phyloP scores from a whole-genome alignment of 768 basidiomycete species.

The Filobasidium floriforme region DNA sequence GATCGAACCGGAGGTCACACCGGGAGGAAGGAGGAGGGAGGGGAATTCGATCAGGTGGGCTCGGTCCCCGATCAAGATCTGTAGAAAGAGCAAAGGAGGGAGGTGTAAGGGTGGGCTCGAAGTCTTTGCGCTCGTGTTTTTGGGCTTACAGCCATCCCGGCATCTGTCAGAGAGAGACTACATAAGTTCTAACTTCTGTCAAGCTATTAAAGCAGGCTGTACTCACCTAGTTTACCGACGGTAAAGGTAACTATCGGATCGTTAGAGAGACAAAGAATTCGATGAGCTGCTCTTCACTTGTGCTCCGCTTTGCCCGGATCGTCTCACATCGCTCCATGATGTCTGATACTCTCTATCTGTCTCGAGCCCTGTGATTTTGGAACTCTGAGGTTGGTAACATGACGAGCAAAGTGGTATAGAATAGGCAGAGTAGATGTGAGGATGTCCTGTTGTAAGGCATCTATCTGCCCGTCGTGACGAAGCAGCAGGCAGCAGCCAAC shows the following conservation, averaged over 20 bases:
- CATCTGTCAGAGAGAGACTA: no score
- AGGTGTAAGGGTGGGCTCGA: conserved; percentile 17
- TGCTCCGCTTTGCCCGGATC: neutral
- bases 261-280: neutral
- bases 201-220: neutral
- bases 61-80: conserved; percentile 87
- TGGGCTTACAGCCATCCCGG: conserved; percentile 75
- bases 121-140: neutral
- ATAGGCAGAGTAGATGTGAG: no score
- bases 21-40: conserved; percentile 84
- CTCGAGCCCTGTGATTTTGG: no score
- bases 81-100: conserved; percentile 7
- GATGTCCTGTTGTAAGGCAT: no score
- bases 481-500: no score
- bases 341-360: neutral
- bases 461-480: no score
- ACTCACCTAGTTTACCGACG: conserved; percentile 84
- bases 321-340: neutral
- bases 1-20: conserved; percentile 86
- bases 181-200: no score
- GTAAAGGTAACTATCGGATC: conserved; percentile 54
- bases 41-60: conserved; percentile 98
- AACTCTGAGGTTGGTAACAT: no score
- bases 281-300: no score
- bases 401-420: no score